These are phyloP conservation scores for Beauveria medogensis DNA, from an alignment of 2,329 filamentous ascomycete genomes.

Conservation along the genomic window DNA sequence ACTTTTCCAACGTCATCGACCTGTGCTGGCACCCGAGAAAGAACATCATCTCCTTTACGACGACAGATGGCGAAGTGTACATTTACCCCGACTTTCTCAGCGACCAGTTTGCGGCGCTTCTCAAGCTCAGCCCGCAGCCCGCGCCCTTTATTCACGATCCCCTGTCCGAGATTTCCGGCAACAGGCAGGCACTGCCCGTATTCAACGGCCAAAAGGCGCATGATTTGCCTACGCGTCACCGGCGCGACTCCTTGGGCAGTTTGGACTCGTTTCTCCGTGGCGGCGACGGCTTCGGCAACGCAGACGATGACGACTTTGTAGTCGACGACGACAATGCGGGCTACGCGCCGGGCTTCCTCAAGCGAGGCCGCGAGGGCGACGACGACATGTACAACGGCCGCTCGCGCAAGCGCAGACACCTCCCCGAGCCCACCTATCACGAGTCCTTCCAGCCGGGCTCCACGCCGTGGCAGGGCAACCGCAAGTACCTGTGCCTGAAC, in stretches of 20 bases:
- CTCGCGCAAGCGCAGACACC: slow-evolving; percentile 40
- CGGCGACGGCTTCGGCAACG: slow-evolving; percentile 15
- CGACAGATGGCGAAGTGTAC: slow-evolving; percentile 84
- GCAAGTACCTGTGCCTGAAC: slow-evolving; percentile 89
- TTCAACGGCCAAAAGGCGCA: slow-evolving; percentile 48
- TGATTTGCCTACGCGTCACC: slow-evolving; percentile 38
- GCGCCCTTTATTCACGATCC: slow-evolving; percentile 84
- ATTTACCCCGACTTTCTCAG: slow-evolving; percentile 69
- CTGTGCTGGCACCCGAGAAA: slow-evolving; percentile 85
- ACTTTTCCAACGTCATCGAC: slow-evolving; percentile 77
- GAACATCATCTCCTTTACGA: slow-evolving; percentile 87
- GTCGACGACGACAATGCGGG: slow-evolving; percentile 93
- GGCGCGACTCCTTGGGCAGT: slow-evolving; percentile 62
- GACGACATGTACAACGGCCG: slow-evolving; percentile 38
- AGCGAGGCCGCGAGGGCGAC: slow-evolving; percentile 43
- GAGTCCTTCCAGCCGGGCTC: slow-evolving; percentile 86
- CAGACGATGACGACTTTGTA: slow-evolving; percentile 69
- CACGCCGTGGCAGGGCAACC: slow-evolving; percentile 90
- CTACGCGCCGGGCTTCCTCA: slow-evolving; percentile 57
- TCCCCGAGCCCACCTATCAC: slow-evolving; percentile 60
- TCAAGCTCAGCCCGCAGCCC: slow-evolving; percentile 56
- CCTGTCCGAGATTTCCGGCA: slow-evolving; percentile 59
- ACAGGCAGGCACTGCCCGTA: slow-evolving; percentile 44
- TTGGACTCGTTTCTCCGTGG: slow-evolving; percentile 70
- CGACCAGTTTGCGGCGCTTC: slow-evolving; percentile 46